Percentiles rank a stretch among this genome's conserved stretches.
These are phyloP conservation scores for Beauveria australis DNA, from an alignment of 2,329 filamentous ascomycete species.

Conservation along the genomic window DNA sequence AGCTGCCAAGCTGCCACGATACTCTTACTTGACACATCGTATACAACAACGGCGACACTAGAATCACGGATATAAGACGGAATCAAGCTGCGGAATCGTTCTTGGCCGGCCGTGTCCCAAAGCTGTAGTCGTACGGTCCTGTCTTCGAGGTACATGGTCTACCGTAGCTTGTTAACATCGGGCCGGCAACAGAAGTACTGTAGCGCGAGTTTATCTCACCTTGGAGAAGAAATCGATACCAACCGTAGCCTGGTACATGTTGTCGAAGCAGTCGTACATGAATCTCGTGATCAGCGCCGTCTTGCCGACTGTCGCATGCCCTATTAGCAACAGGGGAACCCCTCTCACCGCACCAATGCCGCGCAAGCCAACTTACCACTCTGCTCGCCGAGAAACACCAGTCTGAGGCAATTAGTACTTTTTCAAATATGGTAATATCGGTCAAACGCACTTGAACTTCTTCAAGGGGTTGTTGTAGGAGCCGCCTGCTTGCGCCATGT, in stretches of 20 bases:
- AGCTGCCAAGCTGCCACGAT: slow-evolving; percentile 10
- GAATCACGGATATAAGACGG: slow-evolving; percentile 98
- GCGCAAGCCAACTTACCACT: slow-evolving; percentile 64
- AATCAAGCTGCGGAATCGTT: slow-evolving; percentile 93
- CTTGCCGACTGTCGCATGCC: slow-evolving; percentile 68
- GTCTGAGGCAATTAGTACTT: slow-evolving; percentile 41
- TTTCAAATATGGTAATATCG: slow-evolving; percentile 2
- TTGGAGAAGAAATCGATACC: slow-evolving; percentile 99
- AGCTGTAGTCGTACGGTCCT: slow-evolving; percentile 93
- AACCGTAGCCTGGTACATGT: slow-evolving; percentile 98
- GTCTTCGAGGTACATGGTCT: slow-evolving; percentile 99
- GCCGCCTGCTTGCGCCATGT: slow-evolving; percentile 75
- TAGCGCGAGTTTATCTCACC: slow-evolving; percentile 38
- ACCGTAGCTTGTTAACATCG: neutral
- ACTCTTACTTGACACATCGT: slow-evolving; percentile 79
- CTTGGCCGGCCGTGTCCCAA: slow-evolving; percentile 97
- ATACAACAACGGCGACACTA: slow-evolving; percentile 95
- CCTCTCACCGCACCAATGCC: slow-evolving; percentile 12
- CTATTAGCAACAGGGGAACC: slow-evolving; percentile 17
- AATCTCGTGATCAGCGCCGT: slow-evolving; percentile 97
- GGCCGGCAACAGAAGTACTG: neutral
- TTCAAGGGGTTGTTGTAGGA: slow-evolving; percentile 98
- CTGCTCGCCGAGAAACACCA: slow-evolving; percentile 97
- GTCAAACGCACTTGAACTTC: slow-evolving; percentile 83
- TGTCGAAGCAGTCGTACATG: slow-evolving; percentile 99